Evolutionary conservation across 331 rosid genomes (phyloP), one percentile per base, ranked within the genome.

Genomic region (Quercus tomentella): DNA sequence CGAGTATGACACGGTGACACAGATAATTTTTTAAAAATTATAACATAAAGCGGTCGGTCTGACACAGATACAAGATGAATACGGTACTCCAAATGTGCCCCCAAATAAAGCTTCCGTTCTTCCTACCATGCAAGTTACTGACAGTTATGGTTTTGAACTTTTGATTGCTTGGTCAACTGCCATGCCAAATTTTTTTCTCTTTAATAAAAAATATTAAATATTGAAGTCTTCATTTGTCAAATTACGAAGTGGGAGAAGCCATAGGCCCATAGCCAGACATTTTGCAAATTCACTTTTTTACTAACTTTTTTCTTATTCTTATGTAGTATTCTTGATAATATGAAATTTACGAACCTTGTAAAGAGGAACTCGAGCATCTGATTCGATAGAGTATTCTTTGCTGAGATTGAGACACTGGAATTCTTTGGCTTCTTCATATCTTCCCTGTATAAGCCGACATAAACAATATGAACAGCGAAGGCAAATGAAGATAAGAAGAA

Each of bases 361-460:
- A 35, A 67, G 72, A 67, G 72, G 72, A 67, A 67, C 51, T 67
- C 72, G 51, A 67, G 1, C 14, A 67, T 67, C 72, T 33, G 72
- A 28, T 17, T 4, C 2, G 21, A 9, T 18, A 16, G n/a, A n/a
- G n/a, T n/a, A n/a, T 37, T 0, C 33, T 5, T 18, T 30, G 43
- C 3, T 2, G 43, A 37, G 43, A 1, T 17, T 23, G 72, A 67
- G 49, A 33, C 72, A 67, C 0, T 0, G 1, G 51, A 0, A 5
- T 6, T 4, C 0, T 2, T 14, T 1, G 0, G 84, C 87, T 3
- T 66, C 45, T 0, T 20, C 0, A 25, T 18, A 76, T 1, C 54
- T 58, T 16, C 20, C 74, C 87, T 84, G 82, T 56, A 84, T 4
- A 54, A 37, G 52, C 14, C 8, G 45, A 41, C 45, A 70, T 17